These are phyloP conservation scores for Fusarium tupiense DNA, from an alignment of 2,329 filamentous ascomycete genomes.

Conservation along the genomic window DNA sequence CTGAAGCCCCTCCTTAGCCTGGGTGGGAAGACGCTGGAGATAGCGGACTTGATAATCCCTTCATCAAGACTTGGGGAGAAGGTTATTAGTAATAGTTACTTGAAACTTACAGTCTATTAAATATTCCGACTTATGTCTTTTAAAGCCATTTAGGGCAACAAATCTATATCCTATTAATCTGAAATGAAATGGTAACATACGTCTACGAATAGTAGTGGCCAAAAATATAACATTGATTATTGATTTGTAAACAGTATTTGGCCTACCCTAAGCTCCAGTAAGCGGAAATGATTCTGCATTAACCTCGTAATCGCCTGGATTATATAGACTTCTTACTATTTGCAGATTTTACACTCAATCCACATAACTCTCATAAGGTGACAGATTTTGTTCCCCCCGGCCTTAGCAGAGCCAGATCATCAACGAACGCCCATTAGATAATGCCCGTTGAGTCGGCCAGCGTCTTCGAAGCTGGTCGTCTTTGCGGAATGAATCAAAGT, in stretches of 20 bases:
- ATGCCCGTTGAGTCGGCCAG: accelerated
- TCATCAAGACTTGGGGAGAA: accelerated
- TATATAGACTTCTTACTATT: not conserved
- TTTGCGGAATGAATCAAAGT: no score
- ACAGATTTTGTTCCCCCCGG: accelerated
- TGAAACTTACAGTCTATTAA: no score
- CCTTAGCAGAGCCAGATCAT: accelerated
- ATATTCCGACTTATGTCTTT: accelerated
- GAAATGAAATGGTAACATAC: accelerated
- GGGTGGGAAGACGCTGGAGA: no score
- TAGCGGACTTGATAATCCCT: accelerated
- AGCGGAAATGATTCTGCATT: no score
- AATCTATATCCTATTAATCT: no score
- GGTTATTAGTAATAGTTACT: accelerated
- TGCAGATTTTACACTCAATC: not conserved
- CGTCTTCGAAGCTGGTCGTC: accelerated
- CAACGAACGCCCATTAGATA: accelerated
- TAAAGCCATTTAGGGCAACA: accelerated
- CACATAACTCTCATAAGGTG: accelerated
- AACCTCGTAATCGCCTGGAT: accelerated
- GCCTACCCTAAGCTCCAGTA: not conserved
- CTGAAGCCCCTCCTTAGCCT: not conserved
- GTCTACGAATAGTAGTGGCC: accelerated
- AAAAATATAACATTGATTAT: accelerated
- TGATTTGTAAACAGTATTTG: accelerated